phyloP scores from a whole-genome alignment of 2,329 filamentous ascomycete genomes.

The Mycosphaerelloides madeirae region DNA sequence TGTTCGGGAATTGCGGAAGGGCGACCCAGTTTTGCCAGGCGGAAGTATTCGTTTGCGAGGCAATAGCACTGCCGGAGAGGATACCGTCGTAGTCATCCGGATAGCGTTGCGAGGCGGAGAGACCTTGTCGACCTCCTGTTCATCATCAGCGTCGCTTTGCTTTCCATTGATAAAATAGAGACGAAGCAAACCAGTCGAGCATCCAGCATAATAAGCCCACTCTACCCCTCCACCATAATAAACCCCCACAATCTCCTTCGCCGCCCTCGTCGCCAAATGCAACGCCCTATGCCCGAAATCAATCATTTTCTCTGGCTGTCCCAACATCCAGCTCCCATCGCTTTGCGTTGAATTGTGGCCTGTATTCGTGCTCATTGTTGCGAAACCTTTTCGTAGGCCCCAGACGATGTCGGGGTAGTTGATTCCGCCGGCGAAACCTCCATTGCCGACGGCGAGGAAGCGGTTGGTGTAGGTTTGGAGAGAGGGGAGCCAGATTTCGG shows the following conservation, averaged over 20 bases:
- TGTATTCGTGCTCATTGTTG: constrained; percentile 39
- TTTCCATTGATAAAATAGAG: too few relatives aligned
- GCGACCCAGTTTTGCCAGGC: constrained; percentile 9
- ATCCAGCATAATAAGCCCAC: constrained; percentile 38
- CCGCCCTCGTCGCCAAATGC: constrained; percentile 51
- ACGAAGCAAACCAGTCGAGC: constrained; percentile 29
- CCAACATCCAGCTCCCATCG: constrained; percentile 33
- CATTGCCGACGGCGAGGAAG: constrained; percentile 37
- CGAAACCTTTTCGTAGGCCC: constrained; percentile 34
- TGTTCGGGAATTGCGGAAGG: constrained; percentile 7
- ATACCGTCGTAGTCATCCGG: constrained; percentile 55
- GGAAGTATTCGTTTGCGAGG: constrained; percentile 4
- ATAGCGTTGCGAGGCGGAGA: constrained; percentile 42
- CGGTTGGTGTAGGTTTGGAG: constrained; percentile 21
- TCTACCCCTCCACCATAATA: constrained; percentile 32
- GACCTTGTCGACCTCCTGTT: constrained; percentile 35
- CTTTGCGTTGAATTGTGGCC: constrained; percentile 31
- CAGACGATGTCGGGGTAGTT: constrained; percentile 43
- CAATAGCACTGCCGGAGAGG: constrained; percentile 38
- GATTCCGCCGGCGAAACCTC: constrained; percentile 41
- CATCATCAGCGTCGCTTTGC: too few relatives aligned
- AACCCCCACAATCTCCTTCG: constrained; percentile 24
- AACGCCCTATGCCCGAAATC: constrained; percentile 36
- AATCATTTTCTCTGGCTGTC: constrained; percentile 31
- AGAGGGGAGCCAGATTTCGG: constrained; percentile 12